Conservation (phyloP, 2,329 filamentous ascomycete genomes). For the Sarocladium oryzae region DNA sequence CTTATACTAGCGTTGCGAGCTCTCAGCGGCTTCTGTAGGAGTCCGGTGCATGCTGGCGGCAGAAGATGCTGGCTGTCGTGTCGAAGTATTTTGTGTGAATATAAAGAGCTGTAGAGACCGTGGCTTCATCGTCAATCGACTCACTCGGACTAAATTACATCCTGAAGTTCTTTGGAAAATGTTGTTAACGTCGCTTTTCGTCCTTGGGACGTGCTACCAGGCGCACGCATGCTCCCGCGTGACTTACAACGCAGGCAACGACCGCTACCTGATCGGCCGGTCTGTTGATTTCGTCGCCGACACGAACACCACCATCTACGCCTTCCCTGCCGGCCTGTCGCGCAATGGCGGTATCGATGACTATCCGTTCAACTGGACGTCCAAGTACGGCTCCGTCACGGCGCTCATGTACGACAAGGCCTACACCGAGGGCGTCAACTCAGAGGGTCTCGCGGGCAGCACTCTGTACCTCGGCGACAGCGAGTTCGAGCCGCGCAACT, state of each 20-base stretch:
- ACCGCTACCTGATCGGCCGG: conserved; percentile 11
- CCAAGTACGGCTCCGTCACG: conserved; percentile 13
- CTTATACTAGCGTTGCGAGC: too few species aligned
- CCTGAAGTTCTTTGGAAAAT: too few species aligned
- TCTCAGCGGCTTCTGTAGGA: too few species aligned
- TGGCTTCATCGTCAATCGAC: too few species aligned
- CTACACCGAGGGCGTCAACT: conserved; percentile 15
- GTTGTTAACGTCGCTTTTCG: background rate
- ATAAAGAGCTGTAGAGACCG: too few species aligned
- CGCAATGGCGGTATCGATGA: conserved; percentile 13
- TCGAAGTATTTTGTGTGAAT: too few species aligned
- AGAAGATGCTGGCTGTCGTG: too few species aligned
- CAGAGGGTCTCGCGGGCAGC: conserved; percentile 13
- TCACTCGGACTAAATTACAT: too few species aligned
- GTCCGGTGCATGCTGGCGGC: too few species aligned
- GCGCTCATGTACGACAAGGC: conserved; percentile 14
- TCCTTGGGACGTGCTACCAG: background rate
- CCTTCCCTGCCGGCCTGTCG: conserved; percentile 12
- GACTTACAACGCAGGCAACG: background rate
- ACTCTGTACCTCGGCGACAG: conserved; percentile 17
- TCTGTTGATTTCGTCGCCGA: conserved; percentile 13
- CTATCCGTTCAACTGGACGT: conserved; percentile 14
- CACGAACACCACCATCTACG: conserved; percentile 12
- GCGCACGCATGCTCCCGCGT: background rate
- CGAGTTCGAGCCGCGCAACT: conserved; percentile 14